A percentile compares a stretch with the other conserved stretches of the same genome.
Evolutionary conservation across 2,329 filamentous ascomycete genomes (phyloP).

Genomic region (Botrytis aclada): DNA sequence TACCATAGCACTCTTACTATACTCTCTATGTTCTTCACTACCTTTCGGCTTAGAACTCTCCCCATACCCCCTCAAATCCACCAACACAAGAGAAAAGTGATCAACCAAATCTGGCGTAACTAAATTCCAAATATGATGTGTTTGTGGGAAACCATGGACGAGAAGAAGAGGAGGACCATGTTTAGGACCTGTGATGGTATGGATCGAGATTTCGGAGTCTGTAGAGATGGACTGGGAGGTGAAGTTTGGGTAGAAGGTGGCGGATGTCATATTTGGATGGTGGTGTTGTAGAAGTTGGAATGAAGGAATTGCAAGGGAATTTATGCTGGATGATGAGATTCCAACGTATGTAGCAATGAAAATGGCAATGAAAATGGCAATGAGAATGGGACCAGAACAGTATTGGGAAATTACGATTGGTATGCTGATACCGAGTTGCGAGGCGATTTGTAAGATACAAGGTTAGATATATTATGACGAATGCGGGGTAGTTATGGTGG

Average conservation of each 20-base stretch:
- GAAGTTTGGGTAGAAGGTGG: neutral
- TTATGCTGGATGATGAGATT: neutral
- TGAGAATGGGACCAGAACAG: neutral
- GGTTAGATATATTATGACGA: neutral
- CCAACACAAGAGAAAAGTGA: constrained; percentile 44
- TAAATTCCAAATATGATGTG: constrained; percentile 50
- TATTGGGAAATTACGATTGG: no score
- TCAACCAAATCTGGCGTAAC: constrained; percentile 42
- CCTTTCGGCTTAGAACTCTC: constrained; percentile 45
- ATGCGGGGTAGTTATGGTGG: neutral
- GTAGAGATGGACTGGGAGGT: neutral
- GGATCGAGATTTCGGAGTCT: neutral
- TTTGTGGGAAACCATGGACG: constrained; percentile 53
- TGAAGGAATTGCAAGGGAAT: neutral
- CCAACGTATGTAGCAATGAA: neutral
- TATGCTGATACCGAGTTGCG: neutral
- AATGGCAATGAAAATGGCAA: neutral
- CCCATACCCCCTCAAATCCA: constrained; percentile 53
- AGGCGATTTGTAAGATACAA: neutral
- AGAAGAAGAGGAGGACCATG: constrained; percentile 44
- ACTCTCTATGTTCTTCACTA: constrained; percentile 31
- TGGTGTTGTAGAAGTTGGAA: neutral
- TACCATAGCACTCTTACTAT: constrained; percentile 51
- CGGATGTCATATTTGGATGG: neutral
- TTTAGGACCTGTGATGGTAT: neutral